phyloP scores from a whole-genome alignment of 1,284 basidiomycete genomes.

The Ustilago xerochloae region DNA sequence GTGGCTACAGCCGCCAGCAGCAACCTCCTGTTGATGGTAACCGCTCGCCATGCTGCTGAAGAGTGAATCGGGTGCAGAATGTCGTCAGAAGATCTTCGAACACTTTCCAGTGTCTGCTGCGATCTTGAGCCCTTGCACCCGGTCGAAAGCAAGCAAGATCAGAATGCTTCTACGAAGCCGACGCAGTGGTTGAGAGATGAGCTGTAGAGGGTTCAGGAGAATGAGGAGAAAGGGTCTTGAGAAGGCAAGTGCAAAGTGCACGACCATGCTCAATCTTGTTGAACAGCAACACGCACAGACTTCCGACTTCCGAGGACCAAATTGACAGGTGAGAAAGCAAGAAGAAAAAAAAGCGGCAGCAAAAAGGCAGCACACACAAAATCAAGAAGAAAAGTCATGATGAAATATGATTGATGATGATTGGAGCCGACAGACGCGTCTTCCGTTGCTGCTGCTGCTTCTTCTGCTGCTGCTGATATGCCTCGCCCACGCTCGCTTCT shows the following conservation, averaged over 20 bases:
- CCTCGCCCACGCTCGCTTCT: too few relatives aligned
- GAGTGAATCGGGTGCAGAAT: not conserved
- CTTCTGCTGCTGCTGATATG: not conserved
- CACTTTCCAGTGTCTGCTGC: not conserved
- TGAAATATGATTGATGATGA: not conserved
- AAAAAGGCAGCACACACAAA: not conserved
- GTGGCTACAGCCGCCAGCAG: constrained; percentile 55
- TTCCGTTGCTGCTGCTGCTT: not conserved
- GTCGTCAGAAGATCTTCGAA: too few relatives aligned
- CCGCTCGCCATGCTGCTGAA: constrained; percentile 43
- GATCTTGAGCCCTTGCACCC: too few relatives aligned
- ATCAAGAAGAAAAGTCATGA: constrained; percentile 4
- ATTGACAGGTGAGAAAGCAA: not conserved
- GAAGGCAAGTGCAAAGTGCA: not conserved
- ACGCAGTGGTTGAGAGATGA: not conserved
- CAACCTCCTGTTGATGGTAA: constrained; percentile 50
- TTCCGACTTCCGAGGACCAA: constrained; percentile 3
- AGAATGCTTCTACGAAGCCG: too few relatives aligned
- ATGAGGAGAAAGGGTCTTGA: not conserved
- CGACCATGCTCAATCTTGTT: not conserved
- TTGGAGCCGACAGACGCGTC: constrained; percentile 10
- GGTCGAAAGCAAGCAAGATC: too few relatives aligned
- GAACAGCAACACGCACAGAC: not conserved
- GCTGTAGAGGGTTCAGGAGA: not conserved
- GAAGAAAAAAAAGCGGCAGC: not conserved